These are phyloP conservation scores for Taphrina populina DNA, from an alignment of 1,139 yeast species.

Conservation along the genomic window DNA sequence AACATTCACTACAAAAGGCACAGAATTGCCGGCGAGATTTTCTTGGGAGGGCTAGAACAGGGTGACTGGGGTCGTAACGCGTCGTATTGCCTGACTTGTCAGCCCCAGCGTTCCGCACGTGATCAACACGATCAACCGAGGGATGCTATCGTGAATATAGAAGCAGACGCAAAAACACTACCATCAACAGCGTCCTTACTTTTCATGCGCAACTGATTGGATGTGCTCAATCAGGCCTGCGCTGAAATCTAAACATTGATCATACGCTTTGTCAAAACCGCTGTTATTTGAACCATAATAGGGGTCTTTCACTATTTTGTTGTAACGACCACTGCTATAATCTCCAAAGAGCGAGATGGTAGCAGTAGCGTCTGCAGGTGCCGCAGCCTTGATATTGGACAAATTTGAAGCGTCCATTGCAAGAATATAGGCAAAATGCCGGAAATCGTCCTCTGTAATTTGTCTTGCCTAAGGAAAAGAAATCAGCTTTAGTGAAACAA, in stretches of 20 bases:
- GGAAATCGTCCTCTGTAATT: slow-evolving; percentile 19
- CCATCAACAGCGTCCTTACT: too few species aligned
- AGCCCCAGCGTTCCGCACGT: too few species aligned
- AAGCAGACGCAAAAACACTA: too few species aligned
- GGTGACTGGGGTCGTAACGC: too few species aligned
- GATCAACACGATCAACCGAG: too few species aligned
- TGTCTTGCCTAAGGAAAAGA: slow-evolving; percentile 22
- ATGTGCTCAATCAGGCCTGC: slow-evolving; percentile 7
- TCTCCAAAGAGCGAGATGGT: slow-evolving; percentile 35
- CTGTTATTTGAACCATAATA: slow-evolving; percentile 28
- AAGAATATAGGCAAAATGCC: slow-evolving; percentile 32
- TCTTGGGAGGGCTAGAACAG: too few species aligned
- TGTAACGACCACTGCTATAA: background rate
- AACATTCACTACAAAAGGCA: slow-evolving; percentile 1
- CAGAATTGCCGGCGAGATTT: too few species aligned
- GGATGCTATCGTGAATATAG: too few species aligned
- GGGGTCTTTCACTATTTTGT: slow-evolving; percentile 31
- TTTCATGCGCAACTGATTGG: too few species aligned
- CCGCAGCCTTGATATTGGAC: slow-evolving; percentile 10
- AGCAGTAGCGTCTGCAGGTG: too few species aligned
- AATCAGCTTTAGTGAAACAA: background rate
- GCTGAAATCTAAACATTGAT: slow-evolving; percentile 11
- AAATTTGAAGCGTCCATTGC: slow-evolving; percentile 35
- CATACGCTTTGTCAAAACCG: slow-evolving; percentile 28
- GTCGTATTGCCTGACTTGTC: too few species aligned